phyloP scores from a whole-genome alignment of 352 stramenopile species.

The Globisporangium nodosum region DNA sequence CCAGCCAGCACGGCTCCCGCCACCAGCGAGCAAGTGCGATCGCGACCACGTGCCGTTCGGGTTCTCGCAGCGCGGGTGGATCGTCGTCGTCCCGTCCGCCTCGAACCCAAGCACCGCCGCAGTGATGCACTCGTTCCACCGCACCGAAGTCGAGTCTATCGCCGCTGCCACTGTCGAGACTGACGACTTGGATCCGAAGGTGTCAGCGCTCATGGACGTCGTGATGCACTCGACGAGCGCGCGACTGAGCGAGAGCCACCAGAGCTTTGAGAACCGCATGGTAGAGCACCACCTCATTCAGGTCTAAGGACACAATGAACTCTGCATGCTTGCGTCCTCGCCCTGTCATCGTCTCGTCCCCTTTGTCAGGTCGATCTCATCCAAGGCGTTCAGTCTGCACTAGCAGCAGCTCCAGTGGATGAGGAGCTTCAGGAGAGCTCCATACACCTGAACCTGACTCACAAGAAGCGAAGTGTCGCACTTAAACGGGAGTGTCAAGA shows the following conservation, averaged over 20 bases:
- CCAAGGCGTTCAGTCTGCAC: too few relatives aligned
- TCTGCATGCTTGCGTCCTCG: too few relatives aligned
- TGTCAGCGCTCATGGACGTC: slow-evolving; percentile 12
- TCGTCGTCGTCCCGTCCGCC: slow-evolving; percentile 7
- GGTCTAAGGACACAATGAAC: background rate
- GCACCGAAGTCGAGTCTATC: background rate
- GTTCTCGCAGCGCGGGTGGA: slow-evolving; percentile 9
- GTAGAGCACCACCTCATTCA: background rate
- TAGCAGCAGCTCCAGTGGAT: too few relatives aligned
- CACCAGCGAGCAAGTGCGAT: background rate
- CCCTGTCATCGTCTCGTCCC: too few relatives aligned
- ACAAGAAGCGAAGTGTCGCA: background rate
- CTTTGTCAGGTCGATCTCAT: too few relatives aligned
- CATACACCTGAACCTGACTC: too few relatives aligned
- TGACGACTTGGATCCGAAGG: slow-evolving; percentile 2
- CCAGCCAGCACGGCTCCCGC: background rate
- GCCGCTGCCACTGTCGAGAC: background rate
- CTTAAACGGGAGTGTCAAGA: background rate
- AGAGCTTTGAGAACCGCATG: slow-evolving; percentile 11
- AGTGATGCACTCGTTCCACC: slow-evolving; percentile 11
- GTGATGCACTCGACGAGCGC: slow-evolving; percentile 10
- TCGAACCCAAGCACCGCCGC: slow-evolving; percentile 1
- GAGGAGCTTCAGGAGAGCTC: too few relatives aligned
- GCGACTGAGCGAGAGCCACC: slow-evolving; percentile 6
- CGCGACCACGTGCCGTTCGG: background rate